These are phyloP conservation scores for Mycena pura DNA, from an alignment of 768 basidiomycete genomes.

Conservation along the genomic window DNA sequence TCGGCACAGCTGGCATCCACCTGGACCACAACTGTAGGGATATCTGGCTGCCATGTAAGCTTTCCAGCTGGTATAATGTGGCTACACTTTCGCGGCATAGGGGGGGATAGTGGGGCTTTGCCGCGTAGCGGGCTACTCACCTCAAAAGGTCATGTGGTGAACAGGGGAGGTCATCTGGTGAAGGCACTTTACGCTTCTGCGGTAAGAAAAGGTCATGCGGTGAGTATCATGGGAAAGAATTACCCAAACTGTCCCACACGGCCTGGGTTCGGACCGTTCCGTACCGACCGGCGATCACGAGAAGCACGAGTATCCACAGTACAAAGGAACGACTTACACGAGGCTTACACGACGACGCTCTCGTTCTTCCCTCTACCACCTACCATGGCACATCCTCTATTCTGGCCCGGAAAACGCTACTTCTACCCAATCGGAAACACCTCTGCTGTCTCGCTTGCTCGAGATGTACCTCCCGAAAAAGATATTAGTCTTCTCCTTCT, in stretches of 20 bases:
- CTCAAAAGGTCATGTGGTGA: no score
- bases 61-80: no score
- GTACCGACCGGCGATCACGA: slow-evolving; percentile 8
- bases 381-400: slow-evolving; percentile 51
- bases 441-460: slow-evolving; percentile 55
- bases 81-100: background rate
- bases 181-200: no score
- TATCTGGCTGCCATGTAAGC: background rate
- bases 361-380: background rate
- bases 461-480: slow-evolving; percentile 54
- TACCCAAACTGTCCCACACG: no score
- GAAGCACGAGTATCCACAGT: slow-evolving; percentile 6
- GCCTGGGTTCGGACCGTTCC: no score
- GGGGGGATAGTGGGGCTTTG: background rate
- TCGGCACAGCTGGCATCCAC: background rate
- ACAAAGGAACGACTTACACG: no score
- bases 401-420: slow-evolving; percentile 51
- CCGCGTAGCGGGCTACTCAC: background rate
- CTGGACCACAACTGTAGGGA: background rate
- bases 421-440: slow-evolving; percentile 72
- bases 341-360: no score
- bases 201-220: no score
- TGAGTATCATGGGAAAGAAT: no score
- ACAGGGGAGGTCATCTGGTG: no score
- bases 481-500: slow-evolving; percentile 57